Percentiles rank a stretch among this genome's conserved stretches.
These are phyloP conservation scores for Starmera caribaea DNA, from an alignment of 805 yeast genomes.

Conservation along the genomic window DNA sequence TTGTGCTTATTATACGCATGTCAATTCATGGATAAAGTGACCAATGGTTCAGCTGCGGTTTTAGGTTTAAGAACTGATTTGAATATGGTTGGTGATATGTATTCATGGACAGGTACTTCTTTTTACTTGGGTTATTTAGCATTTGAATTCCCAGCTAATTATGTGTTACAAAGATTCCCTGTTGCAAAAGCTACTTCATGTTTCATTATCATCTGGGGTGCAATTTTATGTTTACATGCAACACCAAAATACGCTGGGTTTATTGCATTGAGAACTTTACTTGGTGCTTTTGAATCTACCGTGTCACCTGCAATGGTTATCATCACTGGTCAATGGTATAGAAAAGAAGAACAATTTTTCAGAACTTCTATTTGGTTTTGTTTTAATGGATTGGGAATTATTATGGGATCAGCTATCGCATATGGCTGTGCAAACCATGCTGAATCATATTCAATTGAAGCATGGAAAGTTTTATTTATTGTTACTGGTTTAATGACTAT, in stretches of 20 bases:
- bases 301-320: conserved; percentile 19
- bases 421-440: conserved; percentile 28
- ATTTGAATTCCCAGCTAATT: too few relatives aligned
- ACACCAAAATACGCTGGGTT: conserved; percentile 29
- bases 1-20: conserved; percentile 24
- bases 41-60: conserved; percentile 33
- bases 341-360: conserved; percentile 20
- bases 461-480: conserved; percentile 49
- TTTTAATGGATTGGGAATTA: conserved; percentile 25
- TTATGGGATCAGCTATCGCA: conserved; percentile 36
- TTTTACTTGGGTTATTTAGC: too few relatives aligned
- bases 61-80: conserved; percentile 31
- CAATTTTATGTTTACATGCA: conserved; percentile 42
- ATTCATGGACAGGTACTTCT: too few relatives aligned
- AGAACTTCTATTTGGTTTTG: conserved; percentile 23
- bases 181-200: conserved; percentile 40
- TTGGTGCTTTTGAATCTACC: conserved; percentile 42
- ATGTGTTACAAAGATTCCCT: conserved; percentile 51
- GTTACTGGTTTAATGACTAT: conserved; percentile 45
- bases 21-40: conserved; percentile 33
- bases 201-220: conserved; percentile 53
- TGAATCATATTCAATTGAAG: conserved; percentile 22
- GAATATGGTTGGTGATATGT: conserved; percentile 30
- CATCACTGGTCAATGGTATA: conserved; percentile 11
- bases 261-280: conserved; percentile 38